A percentile compares a stretch with the other conserved stretches of the same genome.
phyloP scores from a whole-genome alignment of 2,329 filamentous ascomycete genomes.

The Alternaria hordeiaustralica region DNA sequence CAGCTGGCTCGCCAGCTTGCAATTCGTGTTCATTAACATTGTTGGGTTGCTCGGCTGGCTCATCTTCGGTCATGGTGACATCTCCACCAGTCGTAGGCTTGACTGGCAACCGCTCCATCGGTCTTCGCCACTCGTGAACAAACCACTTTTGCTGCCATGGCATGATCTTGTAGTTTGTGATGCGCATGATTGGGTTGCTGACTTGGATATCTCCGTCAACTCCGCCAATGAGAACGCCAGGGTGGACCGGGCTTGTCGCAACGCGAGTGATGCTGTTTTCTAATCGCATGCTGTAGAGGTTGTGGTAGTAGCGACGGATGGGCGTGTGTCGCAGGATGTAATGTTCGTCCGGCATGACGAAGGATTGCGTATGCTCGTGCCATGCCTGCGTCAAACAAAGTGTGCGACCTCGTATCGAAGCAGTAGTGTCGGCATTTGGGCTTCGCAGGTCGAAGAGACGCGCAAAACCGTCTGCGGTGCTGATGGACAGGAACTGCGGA shows the following conservation, averaged over 20 bases:
- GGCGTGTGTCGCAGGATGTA: constrained; percentile 58
- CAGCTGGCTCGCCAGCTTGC: not conserved
- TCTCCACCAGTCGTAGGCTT: not conserved
- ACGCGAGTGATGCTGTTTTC: constrained; percentile 50
- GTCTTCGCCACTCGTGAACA: constrained; percentile 60
- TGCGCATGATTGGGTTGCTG: constrained; percentile 59
- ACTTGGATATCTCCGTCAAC: constrained; percentile 59
- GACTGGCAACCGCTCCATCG: constrained; percentile 18
- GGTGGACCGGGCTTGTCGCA: constrained; percentile 61
- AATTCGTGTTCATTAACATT: too few species aligned
- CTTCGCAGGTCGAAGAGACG: constrained; percentile 62
- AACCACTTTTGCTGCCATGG: constrained; percentile 65
- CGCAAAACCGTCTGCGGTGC: constrained; percentile 62
- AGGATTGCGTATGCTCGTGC: constrained; percentile 62
- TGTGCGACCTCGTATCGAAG: constrained; percentile 58
- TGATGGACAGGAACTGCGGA: constrained; percentile 60
- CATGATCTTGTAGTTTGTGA: constrained; percentile 58
- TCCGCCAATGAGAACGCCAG: constrained; percentile 60
- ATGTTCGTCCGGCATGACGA: constrained; percentile 62
- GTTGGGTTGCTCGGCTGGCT: not conserved
- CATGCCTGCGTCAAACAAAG: constrained; percentile 59
- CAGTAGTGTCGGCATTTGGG: constrained; percentile 52
- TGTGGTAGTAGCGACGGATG: constrained; percentile 60
- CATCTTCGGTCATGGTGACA: constrained; percentile 3
- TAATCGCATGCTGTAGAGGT: constrained; percentile 47